Conservation (phyloP, 257 asterid genomes). For the Solanum arcanum region DNA sequence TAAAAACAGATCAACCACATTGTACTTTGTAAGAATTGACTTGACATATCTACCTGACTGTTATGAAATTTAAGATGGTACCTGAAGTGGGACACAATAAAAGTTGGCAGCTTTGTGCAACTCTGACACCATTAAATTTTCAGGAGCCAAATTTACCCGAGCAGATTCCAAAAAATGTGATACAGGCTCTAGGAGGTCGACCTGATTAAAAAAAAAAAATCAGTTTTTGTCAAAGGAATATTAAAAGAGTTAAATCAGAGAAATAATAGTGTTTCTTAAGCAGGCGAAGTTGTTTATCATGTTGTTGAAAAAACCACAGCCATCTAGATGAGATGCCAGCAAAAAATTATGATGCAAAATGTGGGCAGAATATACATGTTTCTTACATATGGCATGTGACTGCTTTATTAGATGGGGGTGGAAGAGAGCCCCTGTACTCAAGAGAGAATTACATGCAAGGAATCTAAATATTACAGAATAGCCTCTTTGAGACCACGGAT, state of each 20-base stretch:
- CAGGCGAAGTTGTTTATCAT: neutral
- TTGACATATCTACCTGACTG: neutral
- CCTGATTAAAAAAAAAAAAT: conserved; percentile 31
- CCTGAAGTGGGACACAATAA: conserved; percentile 84
- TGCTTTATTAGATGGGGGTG: neutral
- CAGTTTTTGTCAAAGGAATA: neutral
- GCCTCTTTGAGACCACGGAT: neutral
- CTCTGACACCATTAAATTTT: conserved; percentile 48
- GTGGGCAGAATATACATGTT: neutral
- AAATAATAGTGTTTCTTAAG: neutral
- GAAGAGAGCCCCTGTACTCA: neutral
- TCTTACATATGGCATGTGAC: neutral
- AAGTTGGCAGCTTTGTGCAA: conserved; percentile 72
- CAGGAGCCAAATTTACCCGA: conserved; percentile 62
- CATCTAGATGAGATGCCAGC: neutral
- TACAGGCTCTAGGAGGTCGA: conserved; percentile 94
- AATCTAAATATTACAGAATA: neutral
- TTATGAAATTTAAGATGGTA: neutral
- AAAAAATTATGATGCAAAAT: neutral
- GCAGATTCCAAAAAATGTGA: conserved; percentile 88
- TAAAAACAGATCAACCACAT: neutral
- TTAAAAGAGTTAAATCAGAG: neutral
- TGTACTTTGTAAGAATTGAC: neutral
- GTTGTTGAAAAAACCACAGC: neutral
- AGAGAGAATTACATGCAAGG: neutral